These are phyloP conservation scores for Penicillium dipodomyicola DNA, from an alignment of 495 filamentous ascomycete species.

Conservation along the genomic window DNA sequence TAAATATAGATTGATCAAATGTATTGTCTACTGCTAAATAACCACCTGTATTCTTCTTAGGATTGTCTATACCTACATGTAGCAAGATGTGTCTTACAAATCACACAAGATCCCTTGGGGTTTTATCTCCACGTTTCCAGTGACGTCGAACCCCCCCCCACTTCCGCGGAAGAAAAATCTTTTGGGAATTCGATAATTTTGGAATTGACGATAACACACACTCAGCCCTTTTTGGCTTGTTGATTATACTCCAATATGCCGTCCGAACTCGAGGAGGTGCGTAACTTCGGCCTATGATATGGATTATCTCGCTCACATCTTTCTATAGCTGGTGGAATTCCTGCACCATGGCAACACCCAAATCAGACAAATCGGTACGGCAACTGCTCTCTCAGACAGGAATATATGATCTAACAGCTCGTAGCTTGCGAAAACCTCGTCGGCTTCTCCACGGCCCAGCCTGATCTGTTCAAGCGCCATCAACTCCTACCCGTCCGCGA, in stretches of 20 bases:
- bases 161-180: slow-evolving; percentile 23
- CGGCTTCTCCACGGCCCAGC: slow-evolving; percentile 74
- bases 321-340: slow-evolving; percentile 77
- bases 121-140: slow-evolving; percentile 12
- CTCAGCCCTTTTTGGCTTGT: slow-evolving; percentile 2
- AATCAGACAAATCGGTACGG: slow-evolving; percentile 70
- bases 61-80: too few species aligned
- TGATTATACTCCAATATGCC: slow-evolving; percentile 56
- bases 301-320: not conserved
- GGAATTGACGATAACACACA: not conserved
- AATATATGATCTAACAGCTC: slow-evolving; percentile 5
- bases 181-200: not conserved
- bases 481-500: slow-evolving; percentile 79
- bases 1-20: not conserved
- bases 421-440: slow-evolving; percentile 80
- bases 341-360: slow-evolving; percentile 85
- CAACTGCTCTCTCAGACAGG: not conserved
- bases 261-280: slow-evolving; percentile 79
- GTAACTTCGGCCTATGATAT: not conserved
- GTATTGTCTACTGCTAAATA: not conserved
- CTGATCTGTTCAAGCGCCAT: slow-evolving; percentile 77
- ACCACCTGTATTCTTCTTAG: too few species aligned
- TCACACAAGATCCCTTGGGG: not conserved
- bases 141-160: slow-evolving; percentile 30
- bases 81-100: not conserved